phyloP scores from a whole-genome alignment of 2,329 filamentous ascomycete genomes.

The Alternaria alternata region DNA sequence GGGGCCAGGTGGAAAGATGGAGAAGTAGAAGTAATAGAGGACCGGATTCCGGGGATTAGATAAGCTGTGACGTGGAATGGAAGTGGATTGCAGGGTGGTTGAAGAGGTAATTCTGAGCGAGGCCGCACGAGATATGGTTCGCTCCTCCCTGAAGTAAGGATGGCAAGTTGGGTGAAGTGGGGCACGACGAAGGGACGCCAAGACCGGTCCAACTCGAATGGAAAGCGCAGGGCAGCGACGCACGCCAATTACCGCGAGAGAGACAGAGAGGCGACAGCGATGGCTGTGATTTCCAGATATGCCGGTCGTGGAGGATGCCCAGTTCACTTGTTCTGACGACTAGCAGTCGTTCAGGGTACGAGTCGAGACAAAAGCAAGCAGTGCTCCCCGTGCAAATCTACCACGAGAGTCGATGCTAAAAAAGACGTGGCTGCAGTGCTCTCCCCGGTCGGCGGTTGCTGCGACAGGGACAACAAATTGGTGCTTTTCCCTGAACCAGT shows the following conservation, averaged over 20 bases:
- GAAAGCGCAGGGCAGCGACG: constrained; percentile 28
- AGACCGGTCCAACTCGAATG: constrained; percentile 21
- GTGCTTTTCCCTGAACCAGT: constrained; percentile 12
- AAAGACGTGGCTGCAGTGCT: constrained; percentile 47
- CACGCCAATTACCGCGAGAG: constrained; percentile 2
- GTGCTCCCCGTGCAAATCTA: constrained; percentile 26
- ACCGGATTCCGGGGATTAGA: not conserved
- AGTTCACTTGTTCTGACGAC: constrained; percentile 29
- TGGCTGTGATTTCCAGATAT: constrained; percentile 7
- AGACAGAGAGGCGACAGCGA: not conserved
- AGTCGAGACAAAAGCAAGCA: constrained; percentile 39
- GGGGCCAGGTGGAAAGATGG: constrained; percentile 16
- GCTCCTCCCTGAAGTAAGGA: constrained; percentile 33
- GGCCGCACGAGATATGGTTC: constrained; percentile 18
- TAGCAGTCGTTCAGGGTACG: constrained; percentile 32
- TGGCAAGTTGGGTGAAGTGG: constrained; percentile 34
- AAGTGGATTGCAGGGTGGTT: constrained; percentile 16
- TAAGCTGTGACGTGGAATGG: constrained; percentile 27
- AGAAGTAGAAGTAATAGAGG: constrained; percentile 9
- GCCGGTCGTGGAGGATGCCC: constrained; percentile 23
- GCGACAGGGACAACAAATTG: constrained; percentile 29
- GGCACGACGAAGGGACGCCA: constrained; percentile 34
- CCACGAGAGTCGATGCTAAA: constrained; percentile 40
- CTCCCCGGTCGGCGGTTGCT: constrained; percentile 21
- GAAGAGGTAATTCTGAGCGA: constrained; percentile 21